phyloP scores from a whole-genome alignment of 192 early-diverging fungal species.

The Podila minutissima region DNA sequence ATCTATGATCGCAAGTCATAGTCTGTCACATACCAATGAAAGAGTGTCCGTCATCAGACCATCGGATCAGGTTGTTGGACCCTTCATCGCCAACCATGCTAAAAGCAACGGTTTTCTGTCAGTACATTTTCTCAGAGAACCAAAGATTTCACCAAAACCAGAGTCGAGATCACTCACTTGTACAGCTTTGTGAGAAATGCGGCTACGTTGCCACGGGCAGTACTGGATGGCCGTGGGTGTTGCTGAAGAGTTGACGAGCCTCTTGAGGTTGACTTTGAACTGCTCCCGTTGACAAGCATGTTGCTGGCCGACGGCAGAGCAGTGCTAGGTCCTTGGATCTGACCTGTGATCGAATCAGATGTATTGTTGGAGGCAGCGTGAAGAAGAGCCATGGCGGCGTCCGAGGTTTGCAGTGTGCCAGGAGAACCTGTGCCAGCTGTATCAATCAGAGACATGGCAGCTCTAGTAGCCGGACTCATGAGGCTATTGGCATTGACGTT shows the following conservation, averaged over 20 bases:
- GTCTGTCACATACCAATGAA: constrained; percentile 71
- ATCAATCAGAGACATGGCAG: neutral
- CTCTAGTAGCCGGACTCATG: neutral
- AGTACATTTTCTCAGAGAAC: too few species aligned
- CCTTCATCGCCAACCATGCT: constrained; percentile 92
- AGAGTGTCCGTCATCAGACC: constrained; percentile 88
- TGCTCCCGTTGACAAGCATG: neutral
- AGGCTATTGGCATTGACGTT: neutral
- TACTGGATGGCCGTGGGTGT: constrained; percentile 34
- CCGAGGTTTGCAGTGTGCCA: neutral
- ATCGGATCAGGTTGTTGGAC: constrained; percentile 89
- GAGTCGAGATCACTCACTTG: constrained; percentile 60
- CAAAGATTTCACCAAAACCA: neutral
- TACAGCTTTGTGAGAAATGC: constrained; percentile 96
- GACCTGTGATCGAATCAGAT: neutral
- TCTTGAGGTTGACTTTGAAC: neutral
- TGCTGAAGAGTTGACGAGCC: constrained; percentile 22
- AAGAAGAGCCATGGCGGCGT: neutral
- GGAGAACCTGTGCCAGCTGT: neutral
- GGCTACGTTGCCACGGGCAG: constrained; percentile 69
- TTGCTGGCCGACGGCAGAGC: neutral
- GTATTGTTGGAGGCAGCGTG: neutral
- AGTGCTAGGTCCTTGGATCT: neutral
- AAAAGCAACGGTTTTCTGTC: neutral
- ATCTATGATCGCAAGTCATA: neutral